A percentile compares a stretch with the other conserved stretches of the same genome.
Conservation (phyloP, 257 asterid genomes). For the Verbena officinalis region DNA sequence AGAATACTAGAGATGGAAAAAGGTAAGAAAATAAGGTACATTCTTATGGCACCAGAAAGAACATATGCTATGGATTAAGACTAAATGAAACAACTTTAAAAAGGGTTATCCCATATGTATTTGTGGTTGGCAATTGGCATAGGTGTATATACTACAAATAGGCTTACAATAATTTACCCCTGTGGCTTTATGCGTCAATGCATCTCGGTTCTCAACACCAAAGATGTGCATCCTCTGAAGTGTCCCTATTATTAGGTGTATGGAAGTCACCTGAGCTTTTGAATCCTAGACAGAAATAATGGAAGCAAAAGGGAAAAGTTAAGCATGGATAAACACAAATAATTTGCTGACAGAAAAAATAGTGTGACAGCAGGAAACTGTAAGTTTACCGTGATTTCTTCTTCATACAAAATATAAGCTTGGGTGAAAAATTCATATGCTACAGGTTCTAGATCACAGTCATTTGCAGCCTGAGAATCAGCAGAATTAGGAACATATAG, state of each 20-base stretch:
- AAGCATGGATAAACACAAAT: slow-evolving; percentile 5
- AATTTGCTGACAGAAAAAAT: neutral
- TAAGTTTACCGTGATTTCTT: slow-evolving; percentile 81
- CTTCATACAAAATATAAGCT: slow-evolving; percentile 96
- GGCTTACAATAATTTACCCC: slow-evolving; percentile 67
- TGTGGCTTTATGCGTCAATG: slow-evolving; percentile 96
- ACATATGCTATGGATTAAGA: slow-evolving; percentile 1
- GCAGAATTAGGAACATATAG: slow-evolving; percentile 32
- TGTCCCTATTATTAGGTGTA: slow-evolving; percentile 91
- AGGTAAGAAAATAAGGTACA: slow-evolving; percentile 26
- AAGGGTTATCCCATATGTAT: slow-evolving; percentile 11
- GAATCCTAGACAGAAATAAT: slow-evolving; percentile 71
- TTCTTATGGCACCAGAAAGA: neutral
- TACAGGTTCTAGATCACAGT: slow-evolving; percentile 93
- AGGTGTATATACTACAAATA: slow-evolving; percentile 19
- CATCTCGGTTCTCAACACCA: slow-evolving; percentile 97
- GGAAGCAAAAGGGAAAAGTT: slow-evolving; percentile 19
- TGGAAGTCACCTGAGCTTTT: slow-evolving; percentile 86
- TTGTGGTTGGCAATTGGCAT: slow-evolving; percentile 11
- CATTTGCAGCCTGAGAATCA: slow-evolving; percentile 89
- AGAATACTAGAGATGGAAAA: slow-evolving; percentile 60
- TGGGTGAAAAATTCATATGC: slow-evolving; percentile 99
- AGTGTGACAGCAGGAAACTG: slow-evolving; percentile 9
- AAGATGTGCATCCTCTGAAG: slow-evolving; percentile 96
- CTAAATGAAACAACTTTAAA: neutral